Conservation (phyloP, 306 rosid genomes). For the Prunus dulcis region DNA sequence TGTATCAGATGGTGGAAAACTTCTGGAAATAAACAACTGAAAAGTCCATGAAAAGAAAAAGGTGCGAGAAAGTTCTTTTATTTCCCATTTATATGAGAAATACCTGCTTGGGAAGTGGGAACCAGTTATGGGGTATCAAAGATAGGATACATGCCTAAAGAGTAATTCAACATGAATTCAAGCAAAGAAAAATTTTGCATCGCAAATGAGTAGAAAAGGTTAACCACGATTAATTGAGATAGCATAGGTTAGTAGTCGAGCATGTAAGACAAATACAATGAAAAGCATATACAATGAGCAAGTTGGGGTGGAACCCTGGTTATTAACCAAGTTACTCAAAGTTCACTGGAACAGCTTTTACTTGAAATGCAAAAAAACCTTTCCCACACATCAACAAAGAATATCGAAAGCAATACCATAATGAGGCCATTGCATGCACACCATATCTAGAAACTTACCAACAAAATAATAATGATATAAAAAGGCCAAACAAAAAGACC, state of each 20-base stretch:
- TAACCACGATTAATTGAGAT: neutral
- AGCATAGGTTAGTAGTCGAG: neutral
- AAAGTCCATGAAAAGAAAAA: too few relatives aligned
- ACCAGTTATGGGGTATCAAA: too few relatives aligned
- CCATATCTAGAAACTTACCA: neutral
- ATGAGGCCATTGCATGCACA: neutral
- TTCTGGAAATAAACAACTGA: too few relatives aligned
- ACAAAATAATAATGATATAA: slow-evolving; percentile 11
- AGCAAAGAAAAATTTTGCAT: neutral
- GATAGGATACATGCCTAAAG: neutral
- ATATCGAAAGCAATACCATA: neutral
- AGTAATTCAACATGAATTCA: neutral
- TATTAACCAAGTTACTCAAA: neutral
- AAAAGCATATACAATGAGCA: neutral
- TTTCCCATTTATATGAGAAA: slow-evolving; percentile 3
- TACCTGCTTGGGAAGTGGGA: slow-evolving; percentile 16
- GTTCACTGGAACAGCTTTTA: slow-evolving; percentile 15
- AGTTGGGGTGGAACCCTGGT: neutral
- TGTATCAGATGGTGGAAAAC: too few relatives aligned
- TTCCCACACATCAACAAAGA: neutral
- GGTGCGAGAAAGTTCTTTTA: neutral
- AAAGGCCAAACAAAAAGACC: slow-evolving; percentile 39
- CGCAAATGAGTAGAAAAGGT: neutral
- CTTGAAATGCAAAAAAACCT: neutral
- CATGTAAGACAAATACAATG: neutral